phyloP scores from a whole-genome alignment of 768 basidiomycete species.

The Tylopilus felleus region DNA sequence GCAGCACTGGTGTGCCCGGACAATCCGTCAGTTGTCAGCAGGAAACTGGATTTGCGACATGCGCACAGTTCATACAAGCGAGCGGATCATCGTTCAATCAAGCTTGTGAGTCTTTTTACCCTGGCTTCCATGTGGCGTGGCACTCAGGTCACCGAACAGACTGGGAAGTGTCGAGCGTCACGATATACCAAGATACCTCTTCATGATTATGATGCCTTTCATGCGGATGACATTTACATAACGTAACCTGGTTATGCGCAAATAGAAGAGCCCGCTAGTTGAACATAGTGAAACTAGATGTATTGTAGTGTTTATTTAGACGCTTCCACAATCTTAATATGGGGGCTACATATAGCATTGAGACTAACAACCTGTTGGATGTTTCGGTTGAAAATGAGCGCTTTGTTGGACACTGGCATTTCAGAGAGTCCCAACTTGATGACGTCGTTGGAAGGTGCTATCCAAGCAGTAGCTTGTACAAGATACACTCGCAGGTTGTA shows the following conservation, averaged over 20 bases:
- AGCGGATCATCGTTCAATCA: constrained; percentile 67
- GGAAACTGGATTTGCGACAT: constrained; percentile 78
- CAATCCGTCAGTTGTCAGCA: constrained; percentile 84
- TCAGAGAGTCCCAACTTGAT: not conserved
- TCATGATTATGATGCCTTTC: constrained; percentile 8
- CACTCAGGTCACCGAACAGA: constrained; percentile 41
- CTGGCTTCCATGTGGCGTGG: not conserved
- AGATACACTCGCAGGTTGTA: constrained; percentile 5
- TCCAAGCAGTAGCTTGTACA: constrained; percentile 24
- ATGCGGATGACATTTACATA: constrained; percentile 1
- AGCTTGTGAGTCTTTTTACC: constrained; percentile 61
- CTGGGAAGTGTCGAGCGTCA: constrained; percentile 78
- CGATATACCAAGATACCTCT: constrained; percentile 57
- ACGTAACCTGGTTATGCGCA: not conserved
- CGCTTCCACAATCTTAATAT: not conserved
- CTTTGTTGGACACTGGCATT: not conserved
- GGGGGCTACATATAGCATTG: too few species aligned
- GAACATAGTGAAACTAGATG: constrained; percentile 12
- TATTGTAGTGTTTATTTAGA: constrained; percentile 20
- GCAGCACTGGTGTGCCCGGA: constrained; percentile 66
- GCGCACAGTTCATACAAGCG: constrained; percentile 70
- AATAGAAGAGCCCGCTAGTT: constrained; percentile 10
- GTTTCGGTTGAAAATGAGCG: not conserved
- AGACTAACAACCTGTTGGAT: too few species aligned
- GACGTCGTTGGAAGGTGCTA: constrained; percentile 12